Evolutionary conservation across 1,284 basidiomycete genomes (phyloP).

Genomic region (Wolfiporia cocos): DNA sequence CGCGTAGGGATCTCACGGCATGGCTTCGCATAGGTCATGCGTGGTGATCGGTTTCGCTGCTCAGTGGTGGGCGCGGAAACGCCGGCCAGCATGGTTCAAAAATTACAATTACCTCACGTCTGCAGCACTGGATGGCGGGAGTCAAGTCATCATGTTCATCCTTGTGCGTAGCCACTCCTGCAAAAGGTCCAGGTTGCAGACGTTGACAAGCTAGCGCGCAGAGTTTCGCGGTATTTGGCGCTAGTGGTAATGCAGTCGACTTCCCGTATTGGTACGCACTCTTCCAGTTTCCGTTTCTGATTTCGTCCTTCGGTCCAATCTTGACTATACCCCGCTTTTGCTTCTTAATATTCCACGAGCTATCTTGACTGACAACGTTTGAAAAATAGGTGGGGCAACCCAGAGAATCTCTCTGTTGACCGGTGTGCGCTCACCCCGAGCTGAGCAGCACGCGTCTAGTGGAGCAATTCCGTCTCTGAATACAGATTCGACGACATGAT

Average conservation of each 20-base stretch:
- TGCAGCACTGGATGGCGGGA: slow-evolving; percentile 41
- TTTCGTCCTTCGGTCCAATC: no score
- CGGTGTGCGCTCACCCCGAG: slow-evolving; percentile 15
- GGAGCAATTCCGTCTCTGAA: no score
- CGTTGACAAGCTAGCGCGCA: slow-evolving; percentile 9
- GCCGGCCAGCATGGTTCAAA: slow-evolving; percentile 41
- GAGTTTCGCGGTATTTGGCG: slow-evolving; percentile 67
- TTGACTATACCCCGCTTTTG: no score
- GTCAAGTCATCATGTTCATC: slow-evolving; percentile 42
- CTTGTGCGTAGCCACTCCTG: slow-evolving; percentile 20
- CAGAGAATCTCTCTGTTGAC: slow-evolving; percentile 23
- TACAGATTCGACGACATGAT: no score
- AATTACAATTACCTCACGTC: slow-evolving; percentile 44
- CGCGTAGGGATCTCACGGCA: no score
- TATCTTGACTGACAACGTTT: neutral
- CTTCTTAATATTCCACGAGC: no score
- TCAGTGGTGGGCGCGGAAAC: slow-evolving; percentile 43
- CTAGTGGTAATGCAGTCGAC: slow-evolving; percentile 48
- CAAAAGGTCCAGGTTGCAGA: neutral
- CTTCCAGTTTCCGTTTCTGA: neutral
- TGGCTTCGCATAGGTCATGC: slow-evolving; percentile 32
- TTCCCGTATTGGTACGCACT: slow-evolving; percentile 34
- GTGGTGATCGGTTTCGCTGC: slow-evolving; percentile 39
- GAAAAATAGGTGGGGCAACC: slow-evolving; percentile 24
- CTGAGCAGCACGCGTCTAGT: no score